Evolutionary conservation across 768 basidiomycete genomes (phyloP).

Genomic region (Leccinum fibrillosum): DNA sequence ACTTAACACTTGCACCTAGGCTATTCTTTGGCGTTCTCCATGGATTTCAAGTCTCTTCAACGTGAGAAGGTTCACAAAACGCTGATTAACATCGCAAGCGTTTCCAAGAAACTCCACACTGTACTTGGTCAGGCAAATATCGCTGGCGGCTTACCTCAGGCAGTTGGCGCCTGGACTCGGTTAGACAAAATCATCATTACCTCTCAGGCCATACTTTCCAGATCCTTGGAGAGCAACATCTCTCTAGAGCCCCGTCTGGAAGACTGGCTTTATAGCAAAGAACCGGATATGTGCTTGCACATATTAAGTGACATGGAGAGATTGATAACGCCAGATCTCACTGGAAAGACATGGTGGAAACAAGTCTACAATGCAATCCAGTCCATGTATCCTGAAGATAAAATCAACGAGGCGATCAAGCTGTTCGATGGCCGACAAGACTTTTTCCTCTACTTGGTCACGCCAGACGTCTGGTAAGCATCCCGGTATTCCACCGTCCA

Average conservation of each 20-base stretch:
- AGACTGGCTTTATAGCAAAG: slow-evolving; percentile 4
- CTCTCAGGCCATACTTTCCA: background rate
- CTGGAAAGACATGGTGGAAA: background rate
- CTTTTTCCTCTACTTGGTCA: background rate
- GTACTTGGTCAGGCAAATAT: background rate
- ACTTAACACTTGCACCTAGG: too few relatives aligned
- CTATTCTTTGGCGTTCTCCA: background rate
- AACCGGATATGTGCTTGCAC: slow-evolving; percentile 4
- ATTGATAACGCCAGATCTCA: background rate
- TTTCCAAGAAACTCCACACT: background rate
- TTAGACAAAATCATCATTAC: background rate
- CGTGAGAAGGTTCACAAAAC: background rate
- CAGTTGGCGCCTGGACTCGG: background rate
- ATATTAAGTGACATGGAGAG: slow-evolving; percentile 1
- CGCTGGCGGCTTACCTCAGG: background rate
- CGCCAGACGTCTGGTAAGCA: background rate
- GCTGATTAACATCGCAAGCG: background rate
- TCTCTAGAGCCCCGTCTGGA: background rate
- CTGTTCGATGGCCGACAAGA: background rate
- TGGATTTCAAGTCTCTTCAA: background rate
- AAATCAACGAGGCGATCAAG: background rate
- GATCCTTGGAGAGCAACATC: background rate
- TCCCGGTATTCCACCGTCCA: background rate
- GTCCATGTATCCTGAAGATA: background rate
- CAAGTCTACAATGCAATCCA: background rate